Evolutionary conservation across 208 protist species (phyloP), one percentile per base, ranked within the genome.

Genomic region (Wallacemonas rigidus): DNA sequence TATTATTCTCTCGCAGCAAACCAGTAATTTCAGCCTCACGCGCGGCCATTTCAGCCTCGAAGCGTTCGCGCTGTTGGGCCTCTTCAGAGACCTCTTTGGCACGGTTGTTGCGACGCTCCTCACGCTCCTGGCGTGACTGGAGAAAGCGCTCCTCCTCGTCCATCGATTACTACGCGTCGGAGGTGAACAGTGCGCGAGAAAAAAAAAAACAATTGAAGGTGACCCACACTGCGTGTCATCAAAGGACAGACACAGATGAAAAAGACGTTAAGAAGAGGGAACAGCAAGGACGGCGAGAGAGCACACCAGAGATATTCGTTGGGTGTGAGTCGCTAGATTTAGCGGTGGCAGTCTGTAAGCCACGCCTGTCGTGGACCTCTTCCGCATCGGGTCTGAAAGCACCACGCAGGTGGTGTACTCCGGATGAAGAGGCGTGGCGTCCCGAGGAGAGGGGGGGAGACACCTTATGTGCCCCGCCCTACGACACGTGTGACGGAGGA

Each of bases 141-240:
- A 96, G 67, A 62, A 96, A 96, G 48, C 65, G 70, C 44, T 86
- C 76, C 75, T 84, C 82, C 67, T 88, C 84, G 54, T 87, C 81
- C 82, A 79, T 83, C 26, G 26, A 26, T 26, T 26, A 26, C 0
- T 26, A 26, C 26, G 26, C 26, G 26, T 26, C 26, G 26, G 26
- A 26, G 26, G 26, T 26, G 26, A 26, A 26, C 26, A 26, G 26
- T 26, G 26, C 26, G 26, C 26, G 26, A 72, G 44, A 63, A 63
- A 72, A 50, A 12, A 58, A 60, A 63, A 72, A 50, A 12, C 58
- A 60, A 43, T 43, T 14, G 15, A 14, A 6, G 48, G 39, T 17
- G 41, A 1, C 26, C 26, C 26, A 26, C 26, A 26, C 26, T 26
- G 26, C 26, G 26, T 26, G 26, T 26, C 26, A 26, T 45, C 36